A percentile compares a stretch with the other conserved stretches of the same genome.
These are phyloP conservation scores for Ophiognomonia clavigignenti-juglandacearum DNA, from an alignment of 2,329 filamentous ascomycete genomes.

Conservation along the genomic window DNA sequence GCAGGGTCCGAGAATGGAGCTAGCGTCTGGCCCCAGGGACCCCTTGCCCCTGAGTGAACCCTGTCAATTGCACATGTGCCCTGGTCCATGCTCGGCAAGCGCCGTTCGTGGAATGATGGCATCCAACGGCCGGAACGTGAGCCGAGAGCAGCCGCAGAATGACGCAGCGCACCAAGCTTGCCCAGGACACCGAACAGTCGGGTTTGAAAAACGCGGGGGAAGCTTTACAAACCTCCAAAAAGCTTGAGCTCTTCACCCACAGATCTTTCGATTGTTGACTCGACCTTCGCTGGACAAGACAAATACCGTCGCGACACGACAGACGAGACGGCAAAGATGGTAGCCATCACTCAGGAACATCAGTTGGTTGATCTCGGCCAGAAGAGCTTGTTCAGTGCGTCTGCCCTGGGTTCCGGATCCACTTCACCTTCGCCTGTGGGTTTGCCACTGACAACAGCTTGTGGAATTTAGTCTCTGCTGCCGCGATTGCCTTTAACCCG, in stretches of 20 bases:
- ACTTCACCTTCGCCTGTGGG: conserved; percentile 1
- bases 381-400: conserved; percentile 61
- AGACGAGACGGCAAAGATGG: conserved; percentile 10
- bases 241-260: background rate
- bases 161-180: background rate
- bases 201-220: background rate
- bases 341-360: conserved; percentile 5
- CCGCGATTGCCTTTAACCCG: conserved; percentile 87
- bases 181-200: too few relatives aligned
- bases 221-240: background rate
- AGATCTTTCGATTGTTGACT: too few relatives aligned
- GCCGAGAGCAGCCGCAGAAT: background rate
- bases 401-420: conserved; percentile 35
- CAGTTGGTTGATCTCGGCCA: conserved; percentile 61
- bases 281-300: background rate
- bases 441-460: conserved; percentile 16
- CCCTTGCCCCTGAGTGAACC: background rate
- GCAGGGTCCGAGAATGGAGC: background rate
- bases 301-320: background rate
- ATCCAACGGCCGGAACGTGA: too few relatives aligned
- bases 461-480: conserved; percentile 61
- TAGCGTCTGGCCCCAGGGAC: too few relatives aligned
- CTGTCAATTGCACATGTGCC: background rate
- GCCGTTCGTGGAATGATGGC: background rate
- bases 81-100: background rate